Conservation (phyloP, 495 filamentous ascomycete species). For the Chaetomidium leptoderma region DNA sequence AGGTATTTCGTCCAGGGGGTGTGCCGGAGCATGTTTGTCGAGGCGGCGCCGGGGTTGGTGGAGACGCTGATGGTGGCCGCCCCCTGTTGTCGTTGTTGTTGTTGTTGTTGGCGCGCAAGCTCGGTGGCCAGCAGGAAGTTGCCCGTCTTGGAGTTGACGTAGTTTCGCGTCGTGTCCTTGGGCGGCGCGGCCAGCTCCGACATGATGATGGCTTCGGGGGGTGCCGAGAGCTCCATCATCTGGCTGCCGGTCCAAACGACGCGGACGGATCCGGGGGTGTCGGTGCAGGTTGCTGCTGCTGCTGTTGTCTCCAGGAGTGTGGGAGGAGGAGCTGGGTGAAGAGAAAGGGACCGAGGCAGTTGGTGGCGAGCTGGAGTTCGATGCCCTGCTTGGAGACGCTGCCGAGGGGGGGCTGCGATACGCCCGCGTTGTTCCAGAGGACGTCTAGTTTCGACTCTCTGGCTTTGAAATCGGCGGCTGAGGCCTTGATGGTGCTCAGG, state of each 20-base stretch:
- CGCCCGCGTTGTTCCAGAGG: slow-evolving; percentile 38
- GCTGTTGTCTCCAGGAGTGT: neutral
- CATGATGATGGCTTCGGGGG: slow-evolving; percentile 33
- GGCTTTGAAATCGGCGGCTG: slow-evolving; percentile 24
- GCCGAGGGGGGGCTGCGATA: slow-evolving; percentile 32
- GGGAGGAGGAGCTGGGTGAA: neutral
- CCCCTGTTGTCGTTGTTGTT: neutral
- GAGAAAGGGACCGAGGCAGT: neutral
- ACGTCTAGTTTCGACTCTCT: slow-evolving; percentile 27
- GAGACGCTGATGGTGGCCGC: slow-evolving; percentile 39
- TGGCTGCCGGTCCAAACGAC: slow-evolving; percentile 3
- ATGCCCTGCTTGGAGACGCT: slow-evolving; percentile 35
- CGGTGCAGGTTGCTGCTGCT: neutral
- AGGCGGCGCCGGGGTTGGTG: slow-evolving; percentile 41
- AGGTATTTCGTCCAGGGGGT: slow-evolving; percentile 18
- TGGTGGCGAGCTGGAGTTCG: slow-evolving; percentile 19
- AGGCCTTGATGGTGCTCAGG: slow-evolving; percentile 24
- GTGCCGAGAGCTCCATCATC: slow-evolving; percentile 18
- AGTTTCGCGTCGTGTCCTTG: slow-evolving; percentile 27
- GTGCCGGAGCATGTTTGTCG: slow-evolving; percentile 31
- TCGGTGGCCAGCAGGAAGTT: slow-evolving; percentile 38
- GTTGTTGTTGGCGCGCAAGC: slow-evolving; percentile 27
- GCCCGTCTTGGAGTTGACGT: slow-evolving; percentile 40
- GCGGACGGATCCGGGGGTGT: neutral
- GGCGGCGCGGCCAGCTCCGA: slow-evolving; percentile 24